Percentiles rank a stretch among this genome's conserved stretches.
Evolutionary conservation across 202 grass and related monocot species (phyloP).

Genomic region (Musa balbisiana): DNA sequence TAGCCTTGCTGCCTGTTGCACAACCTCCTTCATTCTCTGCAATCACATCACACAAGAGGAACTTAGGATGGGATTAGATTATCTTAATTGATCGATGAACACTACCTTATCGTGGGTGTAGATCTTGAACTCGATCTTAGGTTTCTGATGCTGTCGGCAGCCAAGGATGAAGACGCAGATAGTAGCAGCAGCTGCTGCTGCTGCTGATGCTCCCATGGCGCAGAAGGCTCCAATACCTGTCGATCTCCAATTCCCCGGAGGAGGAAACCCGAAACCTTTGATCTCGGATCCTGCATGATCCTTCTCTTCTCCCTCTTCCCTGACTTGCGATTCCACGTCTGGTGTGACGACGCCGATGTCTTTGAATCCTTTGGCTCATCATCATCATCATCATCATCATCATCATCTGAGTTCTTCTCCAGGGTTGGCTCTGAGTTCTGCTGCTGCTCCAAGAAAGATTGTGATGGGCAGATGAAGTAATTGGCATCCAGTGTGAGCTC

Average conservation of each 20-base stretch:
- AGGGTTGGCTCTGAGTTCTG: neutral
- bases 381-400: neutral
- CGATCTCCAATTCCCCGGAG: conserved; percentile 30
- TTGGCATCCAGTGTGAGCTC: conserved; percentile 37
- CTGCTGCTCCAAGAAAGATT: conserved; percentile 13
- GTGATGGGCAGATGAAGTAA: conserved; percentile 40
- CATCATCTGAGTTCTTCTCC: neutral
- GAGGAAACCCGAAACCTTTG: neutral
- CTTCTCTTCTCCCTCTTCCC: neutral
- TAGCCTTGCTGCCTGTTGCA: conserved; percentile 41
- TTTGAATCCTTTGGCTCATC: conserved; percentile 13
- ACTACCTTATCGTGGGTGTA: conserved; percentile 36
- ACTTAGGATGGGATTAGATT: neutral
- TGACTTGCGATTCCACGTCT: too few species aligned
- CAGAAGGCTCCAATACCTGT: conserved; percentile 45
- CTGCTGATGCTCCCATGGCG: conserved; percentile 55
- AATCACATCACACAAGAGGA: neutral
- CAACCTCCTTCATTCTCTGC: conserved; percentile 43
- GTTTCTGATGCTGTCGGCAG: conserved; percentile 25
- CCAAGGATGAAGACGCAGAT: conserved; percentile 48
- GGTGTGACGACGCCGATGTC: conserved; percentile 22
- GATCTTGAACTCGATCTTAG: conserved; percentile 41
- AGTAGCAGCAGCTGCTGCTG: conserved; percentile 41
- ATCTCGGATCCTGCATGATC: conserved; percentile 22
- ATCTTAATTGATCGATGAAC: neutral